These are phyloP conservation scores for Metarhizium album DNA, from an alignment of 2,329 filamentous ascomycete species.

Conservation along the genomic window DNA sequence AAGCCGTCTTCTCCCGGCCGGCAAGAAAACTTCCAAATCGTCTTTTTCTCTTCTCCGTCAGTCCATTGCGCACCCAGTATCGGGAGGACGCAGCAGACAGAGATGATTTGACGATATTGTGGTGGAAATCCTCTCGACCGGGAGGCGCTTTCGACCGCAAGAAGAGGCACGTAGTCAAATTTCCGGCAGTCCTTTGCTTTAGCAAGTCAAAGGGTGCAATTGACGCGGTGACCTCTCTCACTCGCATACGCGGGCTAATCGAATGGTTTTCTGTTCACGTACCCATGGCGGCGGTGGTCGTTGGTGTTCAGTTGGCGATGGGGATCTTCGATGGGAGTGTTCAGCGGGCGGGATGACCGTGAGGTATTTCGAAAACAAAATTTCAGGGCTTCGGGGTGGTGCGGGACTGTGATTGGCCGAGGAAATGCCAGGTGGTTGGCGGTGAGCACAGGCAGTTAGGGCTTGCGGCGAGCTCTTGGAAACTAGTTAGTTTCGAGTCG, in stretches of 20 bases:
- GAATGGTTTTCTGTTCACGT: conserved; percentile 34
- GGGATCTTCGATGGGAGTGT: conserved; percentile 18
- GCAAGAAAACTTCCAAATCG: conserved; percentile 11
- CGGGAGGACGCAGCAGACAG: conserved; percentile 9
- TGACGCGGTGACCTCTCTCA: conserved; percentile 20
- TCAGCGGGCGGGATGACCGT: conserved; percentile 10
- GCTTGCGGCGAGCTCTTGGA: conserved; percentile 9
- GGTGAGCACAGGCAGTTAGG: conserved; percentile 37
- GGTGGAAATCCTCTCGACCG: conserved; percentile 2
- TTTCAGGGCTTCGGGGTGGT: conserved; percentile 17
- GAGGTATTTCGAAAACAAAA: conserved; percentile 17
- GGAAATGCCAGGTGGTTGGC: conserved; percentile 16
- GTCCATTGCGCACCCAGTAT: conserved; percentile 7
- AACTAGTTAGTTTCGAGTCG: neutral
- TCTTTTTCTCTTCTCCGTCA: neutral
- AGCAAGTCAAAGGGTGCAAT: neutral
- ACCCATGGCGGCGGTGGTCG: conserved; percentile 48
- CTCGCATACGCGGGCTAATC: conserved; percentile 38
- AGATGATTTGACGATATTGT: neutral
- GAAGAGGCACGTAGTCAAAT: neutral
- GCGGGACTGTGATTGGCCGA: conserved; percentile 9
- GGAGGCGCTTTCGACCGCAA: conserved; percentile 6
- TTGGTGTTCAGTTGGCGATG: conserved; percentile 31
- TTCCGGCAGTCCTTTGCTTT: conserved; percentile 9
- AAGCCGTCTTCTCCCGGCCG: conserved; percentile 11